phyloP scores from a whole-genome alignment of 805 yeast genomes.

The Cyberlindnera meyerae region DNA sequence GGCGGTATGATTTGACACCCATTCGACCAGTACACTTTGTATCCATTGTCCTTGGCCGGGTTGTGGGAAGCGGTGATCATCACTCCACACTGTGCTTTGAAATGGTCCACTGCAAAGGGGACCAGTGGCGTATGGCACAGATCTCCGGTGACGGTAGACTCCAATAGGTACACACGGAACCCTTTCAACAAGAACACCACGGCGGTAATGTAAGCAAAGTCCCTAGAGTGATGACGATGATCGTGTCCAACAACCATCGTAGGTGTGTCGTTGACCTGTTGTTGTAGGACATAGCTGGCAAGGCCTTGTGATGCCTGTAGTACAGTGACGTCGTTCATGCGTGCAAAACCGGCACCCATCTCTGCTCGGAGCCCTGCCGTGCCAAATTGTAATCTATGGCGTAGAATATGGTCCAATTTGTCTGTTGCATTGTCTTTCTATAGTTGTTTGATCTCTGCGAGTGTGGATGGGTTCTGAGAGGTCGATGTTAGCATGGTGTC shows the following conservation, averaged over 20 bases:
- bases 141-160: conserved; percentile 24
- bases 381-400: conserved; percentile 72
- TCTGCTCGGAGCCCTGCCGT: conserved; percentile 87
- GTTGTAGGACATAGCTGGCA: conserved; percentile 42
- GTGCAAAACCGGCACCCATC: conserved; percentile 87
- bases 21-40: conserved; percentile 87
- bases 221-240: conserved; percentile 75
- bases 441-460: conserved; percentile 49
- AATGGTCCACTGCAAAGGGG: conserved; percentile 73
- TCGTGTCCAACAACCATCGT: conserved; percentile 84
- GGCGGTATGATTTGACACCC: conserved; percentile 98
- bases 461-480: conserved; percentile 41
- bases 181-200: conserved; percentile 67
- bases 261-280: conserved; percentile 17
- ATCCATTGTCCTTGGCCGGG: conserved; percentile 85
- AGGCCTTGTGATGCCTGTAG: conserved; percentile 87
- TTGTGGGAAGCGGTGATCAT: conserved; percentile 93
- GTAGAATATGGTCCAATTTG: conserved; percentile 48
- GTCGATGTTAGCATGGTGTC: no score
- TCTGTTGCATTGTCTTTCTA: conserved; percentile 32
- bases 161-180: conserved; percentile 62
- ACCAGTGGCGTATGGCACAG: conserved; percentile 85
- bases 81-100: conserved; percentile 69
- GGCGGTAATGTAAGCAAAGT: conserved; percentile 77
- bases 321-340: conserved; percentile 87